Base-by-base conservation (phyloP, 768 basidiomycete species). In the Leucosporidium scottii region DNA sequence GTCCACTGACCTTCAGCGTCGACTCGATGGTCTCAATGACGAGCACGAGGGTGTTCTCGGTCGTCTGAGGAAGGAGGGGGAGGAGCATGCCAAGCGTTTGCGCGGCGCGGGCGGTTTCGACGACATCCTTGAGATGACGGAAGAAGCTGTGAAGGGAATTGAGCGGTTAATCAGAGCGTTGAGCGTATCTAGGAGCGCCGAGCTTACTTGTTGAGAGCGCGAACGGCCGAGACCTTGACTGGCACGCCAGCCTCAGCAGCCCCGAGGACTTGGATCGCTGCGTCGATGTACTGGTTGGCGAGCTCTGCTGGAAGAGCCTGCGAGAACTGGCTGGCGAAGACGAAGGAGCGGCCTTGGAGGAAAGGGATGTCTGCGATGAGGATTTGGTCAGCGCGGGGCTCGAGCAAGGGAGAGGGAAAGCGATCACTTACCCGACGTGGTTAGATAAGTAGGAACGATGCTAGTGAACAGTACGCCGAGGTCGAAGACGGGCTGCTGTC, bases 211-310 rank as follows among this genome's bases (percentile, higher is more conserved):
- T 90, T 86, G 49, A 97, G 83, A 3, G 94, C 92, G 78, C 91
- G 90, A 31, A 98, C 88, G 15, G 94, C 93, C 1, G 91, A 93
- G 8, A 97, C 82, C 78, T 97, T 98, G 74, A 97, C 88, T 0
- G 91, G 89, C n/a, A 92, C 82, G 31, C 85, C 83, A 5, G 88
- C 85, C 30, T 85, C 84, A 27, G 76, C 73, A 0, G 86, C 83
- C 78, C 93, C 91, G 13, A 99, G 83, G 13, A 90, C 92, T 61
- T 87, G 85, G 36, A 96, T 82, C 0, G 93, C 88, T 6, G 91
- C 91, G 28, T 89, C 86, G 44, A 98, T 81, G 76, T 97, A 98
- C 74, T 93, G 90, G 1, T 85, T 84, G 1, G 90, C 86, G 58
- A 93, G 82, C 64, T 85, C 82, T 18, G 83, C 73, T 0, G 91